Conservation (phyloP, 805 yeast genomes). For the Ogataea minuta region DNA sequence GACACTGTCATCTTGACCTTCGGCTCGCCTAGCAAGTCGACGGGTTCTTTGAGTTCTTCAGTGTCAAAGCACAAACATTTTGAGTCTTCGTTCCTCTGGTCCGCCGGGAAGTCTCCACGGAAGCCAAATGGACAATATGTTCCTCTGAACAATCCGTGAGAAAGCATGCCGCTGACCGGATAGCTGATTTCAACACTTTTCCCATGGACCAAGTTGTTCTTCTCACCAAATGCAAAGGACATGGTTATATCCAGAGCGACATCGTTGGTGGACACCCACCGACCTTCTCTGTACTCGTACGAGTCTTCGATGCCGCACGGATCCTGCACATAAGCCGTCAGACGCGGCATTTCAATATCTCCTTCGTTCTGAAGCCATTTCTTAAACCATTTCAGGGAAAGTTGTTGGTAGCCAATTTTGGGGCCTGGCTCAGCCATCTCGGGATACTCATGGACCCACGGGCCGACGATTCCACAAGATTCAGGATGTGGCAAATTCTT, state of each 20-base stretch:
- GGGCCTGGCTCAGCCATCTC: constrained; percentile 48
- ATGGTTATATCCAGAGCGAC: constrained; percentile 16
- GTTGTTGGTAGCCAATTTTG: constrained; percentile 42
- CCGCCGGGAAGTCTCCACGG: constrained; percentile 45
- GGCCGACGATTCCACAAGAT: constrained; percentile 40
- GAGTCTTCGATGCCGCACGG: constrained; percentile 40
- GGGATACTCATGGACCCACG: constrained; percentile 51
- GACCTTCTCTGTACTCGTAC: constrained; percentile 38
- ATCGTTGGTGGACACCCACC: constrained; percentile 36
- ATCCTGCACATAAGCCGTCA: constrained; percentile 43
- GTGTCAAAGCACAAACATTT: constrained; percentile 40
- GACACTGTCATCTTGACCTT: constrained; percentile 31
- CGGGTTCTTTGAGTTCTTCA: constrained; percentile 22
- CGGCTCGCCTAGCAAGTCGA: constrained; percentile 40
- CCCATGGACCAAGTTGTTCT: constrained; percentile 9
- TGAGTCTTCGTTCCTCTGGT: constrained; percentile 42
- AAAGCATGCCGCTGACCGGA: constrained; percentile 34
- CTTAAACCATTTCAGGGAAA: constrained; percentile 41
- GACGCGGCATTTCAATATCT: constrained; percentile 32
- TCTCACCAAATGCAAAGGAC: constrained; percentile 16
- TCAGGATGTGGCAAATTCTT: constrained; percentile 41
- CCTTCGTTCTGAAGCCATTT: constrained; percentile 34
- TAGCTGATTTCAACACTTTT: constrained; percentile 12
- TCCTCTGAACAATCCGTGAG: constrained; percentile 45
- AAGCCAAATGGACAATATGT: constrained; percentile 48